Evolutionary conservation across 495 filamentous ascomycete species (phyloP), one percentile per base, ranked within the genome.

Genomic region (Astrothelium subdiscretum): DNA sequence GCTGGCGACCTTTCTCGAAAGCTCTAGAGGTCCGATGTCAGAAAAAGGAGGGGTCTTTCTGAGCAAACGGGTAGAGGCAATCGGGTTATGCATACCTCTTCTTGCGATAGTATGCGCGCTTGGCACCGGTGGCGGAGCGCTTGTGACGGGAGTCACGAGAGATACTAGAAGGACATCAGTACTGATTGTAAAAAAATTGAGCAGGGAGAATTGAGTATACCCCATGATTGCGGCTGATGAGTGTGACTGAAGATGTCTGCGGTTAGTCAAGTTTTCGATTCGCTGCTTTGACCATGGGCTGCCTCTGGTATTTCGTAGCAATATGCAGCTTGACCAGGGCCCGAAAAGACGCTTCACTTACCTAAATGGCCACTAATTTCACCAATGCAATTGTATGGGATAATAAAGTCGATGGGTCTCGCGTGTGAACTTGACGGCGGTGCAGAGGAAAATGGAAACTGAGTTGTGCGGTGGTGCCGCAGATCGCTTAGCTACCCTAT

Each of bases 1-100:
- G 87, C 84, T 99, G 94, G 76, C 94, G 94, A 79, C 95, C 94
- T 78, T 91, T 90, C 86, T 99, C 95, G 87, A 97, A 99, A 76
- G 92, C 95, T 85, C 94, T 77, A 69, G 66, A 68, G 15, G 68
- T 64, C 60, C 67, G 58, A 69, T 69, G 71, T 75, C 69, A 77
- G 71, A 71, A 66, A 31, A 32, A 35, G 59, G 38, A 70, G 20
- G 1, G 48, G 48, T 11, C 48, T 54, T 29, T 29, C 29, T 26
- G 12, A 3, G 65, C 52, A 31, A 57, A 57, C 57, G 24, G 58
- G 31, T 35, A 64, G 66, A 65, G 63, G 59, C 69, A 60, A 69
- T 73, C 79, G 74, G 74, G 60, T 77, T 75, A 76, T 76, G 73
- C 74, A 78, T 86, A 87, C 84, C 84, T 85, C 83, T 87, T 87